A percentile compares a stretch with the other conserved stretches of the same genome.
Conservation (phyloP, 2,329 filamentous ascomycete species). For the Microsporum ferrugineum region DNA sequence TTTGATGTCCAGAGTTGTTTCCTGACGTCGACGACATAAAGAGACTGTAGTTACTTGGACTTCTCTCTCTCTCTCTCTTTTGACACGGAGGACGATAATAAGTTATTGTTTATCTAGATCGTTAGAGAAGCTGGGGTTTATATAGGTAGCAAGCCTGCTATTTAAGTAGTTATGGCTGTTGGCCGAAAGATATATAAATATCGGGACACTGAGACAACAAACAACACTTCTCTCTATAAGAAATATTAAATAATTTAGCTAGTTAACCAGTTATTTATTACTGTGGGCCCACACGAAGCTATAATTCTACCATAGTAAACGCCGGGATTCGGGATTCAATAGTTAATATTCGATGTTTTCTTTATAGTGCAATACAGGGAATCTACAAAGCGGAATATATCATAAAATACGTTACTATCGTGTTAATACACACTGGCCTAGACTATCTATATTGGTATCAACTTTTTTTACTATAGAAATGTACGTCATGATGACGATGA, state of each 20-base stretch:
- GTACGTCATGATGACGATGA: not conserved
- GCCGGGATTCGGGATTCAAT: not conserved
- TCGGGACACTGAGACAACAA: not conserved
- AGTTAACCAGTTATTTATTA: not conserved
- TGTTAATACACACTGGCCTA: not conserved
- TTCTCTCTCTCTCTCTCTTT: too few relatives aligned
- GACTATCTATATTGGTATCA: not conserved
- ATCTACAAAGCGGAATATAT: not conserved
- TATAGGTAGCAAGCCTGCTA: not conserved
- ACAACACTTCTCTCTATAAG: not conserved
- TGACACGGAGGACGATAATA: not conserved
- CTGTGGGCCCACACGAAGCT: not conserved
- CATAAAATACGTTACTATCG: not conserved
- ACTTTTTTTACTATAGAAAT: not conserved
- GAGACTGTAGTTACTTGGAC: too few relatives aligned
- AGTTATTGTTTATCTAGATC: not conserved
- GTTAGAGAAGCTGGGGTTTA: not conserved
- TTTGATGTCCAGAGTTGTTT: not conserved
- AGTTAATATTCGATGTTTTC: not conserved
- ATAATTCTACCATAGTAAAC: not conserved
- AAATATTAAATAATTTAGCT: not conserved
- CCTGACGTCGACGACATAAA: constrained; percentile 2
- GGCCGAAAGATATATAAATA: not conserved
- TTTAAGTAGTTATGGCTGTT: not conserved
- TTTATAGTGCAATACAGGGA: not conserved